Evolutionary conservation across 2,329 filamentous ascomycete species (phyloP).

Genomic region (Diaporthe citriasiana): DNA sequence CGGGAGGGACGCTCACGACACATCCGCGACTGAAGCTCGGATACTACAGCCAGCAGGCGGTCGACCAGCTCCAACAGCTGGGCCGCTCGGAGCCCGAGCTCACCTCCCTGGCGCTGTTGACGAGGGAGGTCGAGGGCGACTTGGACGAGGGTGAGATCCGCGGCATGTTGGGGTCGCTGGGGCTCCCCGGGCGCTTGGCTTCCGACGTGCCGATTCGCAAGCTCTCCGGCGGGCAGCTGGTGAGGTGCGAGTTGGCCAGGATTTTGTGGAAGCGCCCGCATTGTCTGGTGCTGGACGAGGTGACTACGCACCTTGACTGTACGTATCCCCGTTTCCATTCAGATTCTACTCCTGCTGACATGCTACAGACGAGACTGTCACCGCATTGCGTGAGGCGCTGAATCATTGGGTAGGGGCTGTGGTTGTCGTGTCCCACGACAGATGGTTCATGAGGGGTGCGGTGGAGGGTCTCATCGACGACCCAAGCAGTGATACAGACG

Average conservation of each 20-base stretch:
- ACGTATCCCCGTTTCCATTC: not conserved
- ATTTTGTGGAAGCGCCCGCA: slow-evolving; percentile 79
- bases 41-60: slow-evolving; percentile 85
- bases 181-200: slow-evolving; percentile 77
- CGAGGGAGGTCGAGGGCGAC: slow-evolving; percentile 63
- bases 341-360: not conserved
- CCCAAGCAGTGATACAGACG: slow-evolving; percentile 57
- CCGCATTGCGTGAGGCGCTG: slow-evolving; percentile 77
- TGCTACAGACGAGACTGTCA: slow-evolving; percentile 75
- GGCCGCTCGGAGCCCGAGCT: slow-evolving; percentile 64
- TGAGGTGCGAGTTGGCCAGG: slow-evolving; percentile 74
- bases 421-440: slow-evolving; percentile 84
- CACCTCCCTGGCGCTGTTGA: slow-evolving; percentile 76
- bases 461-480: slow-evolving; percentile 71
- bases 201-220: slow-evolving; percentile 81
- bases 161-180: slow-evolving; percentile 76
- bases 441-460: slow-evolving; percentile 83
- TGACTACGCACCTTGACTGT: slow-evolving; percentile 86
- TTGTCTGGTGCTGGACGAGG: slow-evolving; percentile 82
- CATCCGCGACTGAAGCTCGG: slow-evolving; percentile 80
- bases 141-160: slow-evolving; percentile 78
- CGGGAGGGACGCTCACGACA: slow-evolving; percentile 71
- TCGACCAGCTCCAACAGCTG: slow-evolving; percentile 74
- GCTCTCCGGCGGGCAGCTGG: slow-evolving; percentile 85
- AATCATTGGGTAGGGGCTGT: slow-evolving; percentile 80